Conservation (phyloP, 108 stramenopile genomes). For the Cyclotella choctawhatcheeana region DNA sequence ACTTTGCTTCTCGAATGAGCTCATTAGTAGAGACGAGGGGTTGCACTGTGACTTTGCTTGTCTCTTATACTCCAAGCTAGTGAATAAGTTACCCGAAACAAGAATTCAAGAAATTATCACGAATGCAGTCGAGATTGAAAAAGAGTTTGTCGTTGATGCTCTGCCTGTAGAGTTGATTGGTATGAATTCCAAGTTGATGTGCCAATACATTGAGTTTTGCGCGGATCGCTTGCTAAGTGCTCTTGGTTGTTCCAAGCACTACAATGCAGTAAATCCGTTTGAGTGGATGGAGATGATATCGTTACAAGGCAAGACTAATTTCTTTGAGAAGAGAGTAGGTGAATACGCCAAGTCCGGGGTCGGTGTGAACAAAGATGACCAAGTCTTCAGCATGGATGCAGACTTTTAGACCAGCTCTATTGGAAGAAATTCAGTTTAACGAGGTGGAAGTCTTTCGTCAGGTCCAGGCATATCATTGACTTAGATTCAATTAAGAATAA, state of each 20-base stretch:
- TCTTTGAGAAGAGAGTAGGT: slow-evolving; percentile 96
- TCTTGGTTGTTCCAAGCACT: slow-evolving; percentile 87
- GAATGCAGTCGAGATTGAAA: slow-evolving; percentile 97
- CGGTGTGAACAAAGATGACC: slow-evolving; percentile 83
- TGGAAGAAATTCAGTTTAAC: no score
- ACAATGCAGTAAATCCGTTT: slow-evolving; percentile 94
- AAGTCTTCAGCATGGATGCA: slow-evolving; percentile 86
- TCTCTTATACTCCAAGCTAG: slow-evolving; percentile 89
- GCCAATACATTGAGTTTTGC: slow-evolving; percentile 99
- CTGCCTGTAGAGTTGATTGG: slow-evolving; percentile 99
- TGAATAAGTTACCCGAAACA: slow-evolving; percentile 75
- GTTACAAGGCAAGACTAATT: slow-evolving; percentile 98
- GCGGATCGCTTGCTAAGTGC: slow-evolving; percentile 95
- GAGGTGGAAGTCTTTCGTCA: no score
- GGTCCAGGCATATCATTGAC: no score
- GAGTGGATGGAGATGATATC: slow-evolving; percentile 99
- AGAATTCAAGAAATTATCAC: slow-evolving; percentile 87
- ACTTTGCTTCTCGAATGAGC: slow-evolving; percentile 97
- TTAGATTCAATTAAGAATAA: no score
- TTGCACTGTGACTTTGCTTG: slow-evolving; percentile 98
- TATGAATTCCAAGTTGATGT: slow-evolving; percentile 98
- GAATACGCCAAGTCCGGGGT: slow-evolving; percentile 97
- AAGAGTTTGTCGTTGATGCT: slow-evolving; percentile 97
- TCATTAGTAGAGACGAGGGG: slow-evolving; percentile 98
- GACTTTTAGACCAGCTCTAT: no score